Base-by-base conservation (phyloP, 768 basidiomycete species). In the Lentinula raphanica region DNA sequence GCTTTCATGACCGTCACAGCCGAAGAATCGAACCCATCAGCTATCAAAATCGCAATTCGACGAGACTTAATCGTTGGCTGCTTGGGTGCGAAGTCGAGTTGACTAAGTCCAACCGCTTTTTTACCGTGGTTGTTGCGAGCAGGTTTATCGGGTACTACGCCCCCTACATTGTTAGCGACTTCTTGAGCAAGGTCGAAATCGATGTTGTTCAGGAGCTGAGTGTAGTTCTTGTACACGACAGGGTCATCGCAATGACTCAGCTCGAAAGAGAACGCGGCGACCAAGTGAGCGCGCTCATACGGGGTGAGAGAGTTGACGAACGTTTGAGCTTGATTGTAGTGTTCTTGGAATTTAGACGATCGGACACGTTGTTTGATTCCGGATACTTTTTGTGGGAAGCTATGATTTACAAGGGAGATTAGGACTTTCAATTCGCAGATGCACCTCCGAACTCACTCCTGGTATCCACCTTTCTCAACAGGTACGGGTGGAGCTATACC, bases 201-300 rank as follows among this genome's bases (percentile, higher is more conserved):
- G 65, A 96, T 82, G 65, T 87, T 75, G 68, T 85, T 88, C 62
- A 91, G 79, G 15, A 87, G 67, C 40, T 81, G 76, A 56, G 88
- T 83, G 68, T 90, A 88, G 2, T 76, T 76, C 67, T 83, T 73
- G 69, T 87, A 88, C 1, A 95, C 88, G 2, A 74, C 70, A 0
- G 81, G 79, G 63, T 94, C 90, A 53, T 91, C 87, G 70, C 88
- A 90, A 66, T 94, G 91, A 58, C 84, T 85, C 32, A 96, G 78
- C 71, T 94, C 93, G 68, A 96, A 95, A 12, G 84, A 82, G 58
- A 90, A 77, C 4, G 90, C 92, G 3, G 72, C 66, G 49, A 83
- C 72, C 29, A 94, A 74, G 68, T 94, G 91, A n/a, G 72, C 60
- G 71, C 87, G 84, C 75, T 95, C 94, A 56, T 82, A 68, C 0